Evolutionary conservation across 805 yeast species (phyloP), one percentile per base, ranked within the genome.

Genomic region (Kockiozyma suomiensis): DNA sequence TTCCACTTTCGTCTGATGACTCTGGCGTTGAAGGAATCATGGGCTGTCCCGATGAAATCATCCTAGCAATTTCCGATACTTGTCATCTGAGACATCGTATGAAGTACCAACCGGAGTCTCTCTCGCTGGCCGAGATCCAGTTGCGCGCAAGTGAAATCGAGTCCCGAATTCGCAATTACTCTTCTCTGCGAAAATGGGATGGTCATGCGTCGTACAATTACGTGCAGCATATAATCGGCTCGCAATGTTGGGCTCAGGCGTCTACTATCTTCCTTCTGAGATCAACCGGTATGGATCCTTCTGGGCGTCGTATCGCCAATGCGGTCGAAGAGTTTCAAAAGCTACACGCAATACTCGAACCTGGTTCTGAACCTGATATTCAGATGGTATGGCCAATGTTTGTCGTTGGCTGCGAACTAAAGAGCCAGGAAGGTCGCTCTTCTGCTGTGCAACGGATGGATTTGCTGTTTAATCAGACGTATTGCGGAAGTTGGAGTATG

Each of bases 161-260:
- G 42, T 32, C 48, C 10, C 54, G 60, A 28, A 61, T 61, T 19
- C 64, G 65, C 12, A 56, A 58, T 21, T 58, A 61, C 37, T 26
- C 52, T 2, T 17, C 33, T 21, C 30, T 58, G 21, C 42, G 46
- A 42, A 58, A 58, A 42, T 61, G 65, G 65, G 59, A 61, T 41
- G 65, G 65, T 30, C 54, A 63, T 21, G 59, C 56, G 38, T 61
- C 65, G 19, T 58, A 50, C 32, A 48, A 32, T 46, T 61, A 54
- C 25, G 50, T 61, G 10, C 65, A 61, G 41, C 63, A 61, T 33
- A 45, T 58, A 2, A 58, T 56, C 7, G 65, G 61, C 3, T 33
- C 63, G 15, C 65, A 61, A 33, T 61, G 65, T 50, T 61, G 65
- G 65, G 65, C 65, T 15, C 63, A 58, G 42, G 65, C 65, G 12